phyloP scores from a whole-genome alignment of 306 rosid genomes.

The Ochetophila trinervis region DNA sequence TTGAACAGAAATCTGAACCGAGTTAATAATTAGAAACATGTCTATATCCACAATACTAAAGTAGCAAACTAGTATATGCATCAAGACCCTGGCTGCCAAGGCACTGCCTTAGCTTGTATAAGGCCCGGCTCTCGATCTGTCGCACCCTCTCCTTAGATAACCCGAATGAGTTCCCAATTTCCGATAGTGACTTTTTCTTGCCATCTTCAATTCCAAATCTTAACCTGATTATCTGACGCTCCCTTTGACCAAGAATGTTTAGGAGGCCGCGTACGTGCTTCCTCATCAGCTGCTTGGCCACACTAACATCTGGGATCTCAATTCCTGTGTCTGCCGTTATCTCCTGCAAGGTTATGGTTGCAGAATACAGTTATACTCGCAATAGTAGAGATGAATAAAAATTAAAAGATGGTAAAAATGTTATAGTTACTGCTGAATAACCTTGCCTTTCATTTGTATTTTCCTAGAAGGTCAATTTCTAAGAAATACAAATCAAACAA shows the following conservation, averaged over 20 bases:
- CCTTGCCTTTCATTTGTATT: conserved; percentile 8
- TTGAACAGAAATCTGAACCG: conserved; percentile 18
- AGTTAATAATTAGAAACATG: conserved; percentile 27
- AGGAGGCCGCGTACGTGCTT: conserved; percentile 61
- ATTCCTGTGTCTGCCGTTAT: conserved; percentile 64
- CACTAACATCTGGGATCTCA: conserved; percentile 60
- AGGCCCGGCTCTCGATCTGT: conserved; percentile 55
- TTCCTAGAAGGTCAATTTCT: conserved; percentile 5
- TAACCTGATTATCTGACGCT: conserved; percentile 66
- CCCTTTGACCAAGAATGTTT: conserved; percentile 52
- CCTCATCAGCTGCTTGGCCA: conserved; percentile 76
- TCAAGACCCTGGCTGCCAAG: conserved; percentile 59
- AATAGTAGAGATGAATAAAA: background rate
- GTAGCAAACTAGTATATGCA: conserved; percentile 59
- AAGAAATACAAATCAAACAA: conserved; percentile 8
- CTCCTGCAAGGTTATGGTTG: conserved; percentile 52
- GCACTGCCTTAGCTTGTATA: conserved; percentile 66
- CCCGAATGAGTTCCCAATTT: conserved; percentile 62
- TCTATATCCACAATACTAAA: conserved; percentile 28
- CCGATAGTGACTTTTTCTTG: conserved; percentile 48
- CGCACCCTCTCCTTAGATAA: conserved; percentile 76
- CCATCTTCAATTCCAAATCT: conserved; percentile 81
- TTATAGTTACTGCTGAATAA: background rate
- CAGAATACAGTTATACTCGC: background rate
- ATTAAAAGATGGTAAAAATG: conserved; percentile 6